Base-by-base conservation (phyloP, 2,329 filamentous ascomycete genomes). In the Metarhizium guizhouense region DNA sequence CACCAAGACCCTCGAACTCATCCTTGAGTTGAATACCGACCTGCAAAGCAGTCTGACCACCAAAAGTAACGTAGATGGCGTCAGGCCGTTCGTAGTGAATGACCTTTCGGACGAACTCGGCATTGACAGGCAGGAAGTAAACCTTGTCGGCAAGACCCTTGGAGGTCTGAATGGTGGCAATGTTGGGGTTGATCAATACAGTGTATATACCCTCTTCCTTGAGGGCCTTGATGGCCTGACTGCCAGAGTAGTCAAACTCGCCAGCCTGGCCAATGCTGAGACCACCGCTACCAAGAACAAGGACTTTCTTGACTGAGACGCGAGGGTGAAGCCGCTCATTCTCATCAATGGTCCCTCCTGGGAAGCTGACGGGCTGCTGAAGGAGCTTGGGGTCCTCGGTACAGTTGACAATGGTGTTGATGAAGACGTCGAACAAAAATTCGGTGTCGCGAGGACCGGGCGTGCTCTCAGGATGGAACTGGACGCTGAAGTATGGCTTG, bases 171-270 rank as follows among this genome's bases (percentile, higher is more conserved):
- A 97, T 97, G 0, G 94, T 99, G 62, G 94, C 94, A 69, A 99
- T 97, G 70, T 99, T 99, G 56, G 94, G 94, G 76, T 99, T 99
- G 80, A 99, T 97, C 60, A 99, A 79, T 60, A 99, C 87, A 3
- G 94, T 96, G 77, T 96, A 97, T 65, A 97, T 96, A 58, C 92
- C 93, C 74, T 97, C 94, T 71, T 97, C 88, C 74, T 97, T 97
- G 65, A 99, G 70, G 42, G 94, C 94, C 78, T 99, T 99, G 79
- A 99, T 97, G 49, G 93, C 94, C 73, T 99, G 94, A 72, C 89
- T 95, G 60, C 94, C 94, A 54, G 94, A 97, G 77, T 99, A 99
- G 70, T 99, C 94, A 63, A 99, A 99, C 72, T 99, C 94, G 72
- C 94, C 94, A 61, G 94, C 94, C 72, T 99, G 94, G 14, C 94